Percentiles rank a stretch among this genome's conserved stretches.
phyloP scores from a whole-genome alignment of 2,329 filamentous ascomycete genomes.

The Didymella glomerata region DNA sequence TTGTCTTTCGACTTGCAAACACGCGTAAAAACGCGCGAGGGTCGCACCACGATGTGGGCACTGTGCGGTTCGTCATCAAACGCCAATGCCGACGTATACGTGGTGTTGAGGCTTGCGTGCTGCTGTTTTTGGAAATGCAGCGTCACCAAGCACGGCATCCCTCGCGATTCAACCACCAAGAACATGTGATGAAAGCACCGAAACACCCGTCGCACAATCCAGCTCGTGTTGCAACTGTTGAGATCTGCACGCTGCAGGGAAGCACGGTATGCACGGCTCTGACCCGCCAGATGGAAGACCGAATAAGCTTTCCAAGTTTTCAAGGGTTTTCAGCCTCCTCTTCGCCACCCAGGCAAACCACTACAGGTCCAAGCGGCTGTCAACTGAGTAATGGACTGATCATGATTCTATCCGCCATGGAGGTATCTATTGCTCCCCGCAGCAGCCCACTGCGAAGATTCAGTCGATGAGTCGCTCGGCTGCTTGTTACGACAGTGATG shows the following conservation, averaged over 20 bases:
- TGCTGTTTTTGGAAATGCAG: conserved; percentile 16
- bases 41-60: conserved; percentile 3
- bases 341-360: conserved; percentile 33
- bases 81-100: background rate
- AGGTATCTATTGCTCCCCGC: background rate
- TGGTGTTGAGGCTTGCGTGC: conserved; percentile 11
- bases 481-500: conserved; percentile 7
- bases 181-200: conserved; percentile 32
- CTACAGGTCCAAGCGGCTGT: conserved; percentile 20
- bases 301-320: conserved; percentile 36
- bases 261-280: conserved; percentile 17
- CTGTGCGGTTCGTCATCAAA: conserved; percentile 1
- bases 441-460: background rate
- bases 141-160: conserved; percentile 12
- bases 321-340: conserved; percentile 38
- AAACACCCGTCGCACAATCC: conserved; percentile 25
- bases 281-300: conserved; percentile 15
- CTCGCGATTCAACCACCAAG: conserved; percentile 13
- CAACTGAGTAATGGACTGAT: conserved; percentile 20
- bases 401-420: conserved; percentile 12
- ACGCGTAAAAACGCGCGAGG: conserved; percentile 4
- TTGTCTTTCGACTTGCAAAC: background rate
- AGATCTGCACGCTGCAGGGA: conserved; percentile 26
- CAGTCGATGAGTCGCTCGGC: background rate
- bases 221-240: conserved; percentile 35